Base-by-base conservation (phyloP, 1,284 basidiomycete genomes). In the Neotropicomus parvogracilis region DNA sequence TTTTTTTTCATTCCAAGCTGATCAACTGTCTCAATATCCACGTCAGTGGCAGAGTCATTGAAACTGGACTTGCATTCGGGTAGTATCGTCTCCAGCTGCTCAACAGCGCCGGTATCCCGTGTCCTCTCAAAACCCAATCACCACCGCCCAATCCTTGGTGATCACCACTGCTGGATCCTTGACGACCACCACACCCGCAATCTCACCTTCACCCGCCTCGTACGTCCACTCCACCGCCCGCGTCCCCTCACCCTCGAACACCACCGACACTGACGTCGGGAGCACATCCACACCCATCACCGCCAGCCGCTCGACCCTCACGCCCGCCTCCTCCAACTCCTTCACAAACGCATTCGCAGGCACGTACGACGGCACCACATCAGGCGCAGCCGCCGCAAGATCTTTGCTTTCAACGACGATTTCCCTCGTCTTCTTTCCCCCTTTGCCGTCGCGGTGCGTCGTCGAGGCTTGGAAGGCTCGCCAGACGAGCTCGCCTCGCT, bases 401-500 rank as follows among this genome's bases (percentile, higher is more conserved):
- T 89, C 81, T 7, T 54, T 65, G 59, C 79, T 88, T 40, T 67
- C 66, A 41, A 91, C 68, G 17, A 70, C 71, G 39, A 80, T 57
- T 33, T 68, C 64, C 73, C 74, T 40, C 56, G n/a, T 19, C 21
- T 32, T 38, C 29, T 37, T 13, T 7, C 19, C 13, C 17, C n/a
- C n/a, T n/a, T 21, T 4, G 3, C 16, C 28, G 9, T 27, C 24
- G n/a, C 13, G 12, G 24, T 33, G 24, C 64, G 36, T 75, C 38
- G 53, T 75, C 37, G 72, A 72, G 16, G 88, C 85, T n/a, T 65
- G 63, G 64, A 95, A 88, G 52, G 75, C 73, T 49, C 89, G 80
- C 88, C 89, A 95, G 44, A 97, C 75, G 63, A 90, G 84, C 42
- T 93, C 76, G 28, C 95, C 95, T 6, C 79, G 61, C 56, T 83